phyloP scores from a whole-genome alignment of 2,329 filamentous ascomycete genomes.

The Aspergillus thermomutatus region DNA sequence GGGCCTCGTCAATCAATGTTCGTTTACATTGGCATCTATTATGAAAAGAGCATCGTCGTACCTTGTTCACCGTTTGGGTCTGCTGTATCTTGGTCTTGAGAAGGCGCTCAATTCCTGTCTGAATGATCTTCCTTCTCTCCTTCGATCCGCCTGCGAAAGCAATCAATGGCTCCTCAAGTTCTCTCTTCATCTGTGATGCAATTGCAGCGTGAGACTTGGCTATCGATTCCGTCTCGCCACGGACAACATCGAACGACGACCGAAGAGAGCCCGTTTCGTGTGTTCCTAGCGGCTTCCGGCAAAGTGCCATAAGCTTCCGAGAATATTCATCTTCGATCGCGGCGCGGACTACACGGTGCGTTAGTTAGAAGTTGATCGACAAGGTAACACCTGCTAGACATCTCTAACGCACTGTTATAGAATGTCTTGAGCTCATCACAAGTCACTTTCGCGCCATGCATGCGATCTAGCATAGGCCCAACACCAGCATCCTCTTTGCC shows the following conservation, averaged over 20 bases:
- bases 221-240: conserved; percentile 88
- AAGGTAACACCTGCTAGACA: not conserved
- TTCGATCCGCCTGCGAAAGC: conserved; percentile 96
- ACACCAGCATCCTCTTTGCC: conserved; percentile 98
- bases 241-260: conserved; percentile 78
- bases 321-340: conserved; percentile 97
- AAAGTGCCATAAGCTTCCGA: conserved; percentile 79
- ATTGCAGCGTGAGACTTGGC: conserved; percentile 89
- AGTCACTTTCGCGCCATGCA: conserved; percentile 90
- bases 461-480: conserved; percentile 82
- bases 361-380: conserved; percentile 15
- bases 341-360: conserved; percentile 63
- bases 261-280: conserved; percentile 81
- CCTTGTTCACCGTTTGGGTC: conserved; percentile 87
- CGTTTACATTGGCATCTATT: not conserved
- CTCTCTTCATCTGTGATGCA: conserved; percentile 90
- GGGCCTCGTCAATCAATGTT: conserved; percentile 7
- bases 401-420: conserved; percentile 65
- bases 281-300: conserved; percentile 84
- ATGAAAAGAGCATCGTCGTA: conserved; percentile 34
- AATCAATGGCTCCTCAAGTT: conserved; percentile 87
- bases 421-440: conserved; percentile 91
- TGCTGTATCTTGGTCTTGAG: conserved; percentile 92
- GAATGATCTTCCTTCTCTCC: conserved; percentile 93
- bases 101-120: conserved; percentile 88